Evolutionary conservation across 2,329 filamentous ascomycete species (phyloP), one percentile per base, ranked within the genome.

Genomic region (Colletotrichum karsti): DNA sequence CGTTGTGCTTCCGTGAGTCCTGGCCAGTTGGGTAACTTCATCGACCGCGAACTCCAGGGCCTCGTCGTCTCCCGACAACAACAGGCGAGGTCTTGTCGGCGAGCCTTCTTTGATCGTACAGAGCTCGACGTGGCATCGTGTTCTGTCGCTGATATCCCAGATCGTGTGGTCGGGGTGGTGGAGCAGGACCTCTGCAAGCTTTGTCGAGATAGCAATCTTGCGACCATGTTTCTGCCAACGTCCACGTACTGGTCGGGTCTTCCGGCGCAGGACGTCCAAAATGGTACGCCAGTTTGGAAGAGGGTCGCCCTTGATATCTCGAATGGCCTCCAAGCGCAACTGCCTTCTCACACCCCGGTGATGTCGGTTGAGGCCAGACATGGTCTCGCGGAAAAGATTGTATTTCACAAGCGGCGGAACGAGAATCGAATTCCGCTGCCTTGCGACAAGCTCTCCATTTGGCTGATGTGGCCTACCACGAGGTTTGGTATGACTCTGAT

Each of bases 271-370:
- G 4, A 78, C 69, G 8, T 73, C 67, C 42, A 86, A 77, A 10
- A 80, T 79, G 6, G 74, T 69, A 13, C 75, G 77, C 83, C 83
- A 87, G 65, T 81, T 75, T 2, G 78, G 74, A 37, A 77, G 71
- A 15, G 70, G 73, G 37, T 71, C 72, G 1, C 70, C 63, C 59
- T 77, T 75, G 12, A 73, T 72, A 20, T 72, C 69, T 64, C 77
- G 78, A 22, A 81, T 74, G 18, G 73, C 73, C 42, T 81, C 77
- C 44, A 81, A 74, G 4, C 77, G 77, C 3, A 75, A 67, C 69
- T 85, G 83, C 7, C 77, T 76, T n/a, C 72, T 72, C 15, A 79
- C 70, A n/a, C 72, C 76, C 22, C 71, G 53, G 22, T 69, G 64
- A 39, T 74, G 70, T 46, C 66, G 63, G 33, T 69, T 61, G 6